These are phyloP conservation scores for Leptomonas seymouri DNA, from an alignment of 208 protist species.

Conservation along the genomic window DNA sequence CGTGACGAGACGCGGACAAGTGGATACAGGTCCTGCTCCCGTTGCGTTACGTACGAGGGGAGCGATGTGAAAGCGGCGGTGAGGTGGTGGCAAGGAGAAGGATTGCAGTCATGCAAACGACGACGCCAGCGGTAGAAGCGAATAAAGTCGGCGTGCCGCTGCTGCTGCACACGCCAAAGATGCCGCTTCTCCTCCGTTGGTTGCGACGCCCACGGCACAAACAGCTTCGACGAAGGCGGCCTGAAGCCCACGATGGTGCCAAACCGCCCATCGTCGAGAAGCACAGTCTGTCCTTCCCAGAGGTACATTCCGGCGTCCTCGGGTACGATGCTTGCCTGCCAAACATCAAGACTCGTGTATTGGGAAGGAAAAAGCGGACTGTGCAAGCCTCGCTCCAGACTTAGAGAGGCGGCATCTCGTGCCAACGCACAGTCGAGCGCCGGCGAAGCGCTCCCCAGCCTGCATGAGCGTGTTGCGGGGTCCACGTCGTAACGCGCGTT, in stretches of 20 bases:
- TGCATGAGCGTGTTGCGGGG: not conserved
- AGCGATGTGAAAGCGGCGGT: constrained; percentile 30
- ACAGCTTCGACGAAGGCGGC: constrained; percentile 26
- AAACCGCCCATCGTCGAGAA: constrained; percentile 28
- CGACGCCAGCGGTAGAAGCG: constrained; percentile 21
- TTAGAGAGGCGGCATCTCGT: not conserved
- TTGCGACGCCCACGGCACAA: constrained; percentile 18
- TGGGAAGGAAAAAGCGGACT: constrained; percentile 1
- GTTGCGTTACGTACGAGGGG: constrained; percentile 26
- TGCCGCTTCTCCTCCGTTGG: constrained; percentile 13
- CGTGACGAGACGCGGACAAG: constrained; percentile 34
- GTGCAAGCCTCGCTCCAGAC: constrained; percentile 1
- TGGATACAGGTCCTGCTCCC: constrained; percentile 32
- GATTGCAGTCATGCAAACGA: not conserved
- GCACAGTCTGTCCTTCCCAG: constrained; percentile 36
- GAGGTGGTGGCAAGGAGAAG: not conserved
- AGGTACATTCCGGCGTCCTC: constrained; percentile 28
- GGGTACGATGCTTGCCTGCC: constrained; percentile 38
- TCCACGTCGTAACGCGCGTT: constrained; percentile 24
- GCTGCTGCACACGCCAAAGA: constrained; percentile 19
- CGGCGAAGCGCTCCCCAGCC: not conserved
- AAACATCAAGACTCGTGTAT: constrained; percentile 38
- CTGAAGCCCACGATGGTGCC: constrained; percentile 45
- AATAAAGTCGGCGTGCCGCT: constrained; percentile 23
- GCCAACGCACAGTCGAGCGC: not conserved